Evolutionary conservation across 441 rosid species (phyloP).

Genomic region (Erysimum cheiri): DNA sequence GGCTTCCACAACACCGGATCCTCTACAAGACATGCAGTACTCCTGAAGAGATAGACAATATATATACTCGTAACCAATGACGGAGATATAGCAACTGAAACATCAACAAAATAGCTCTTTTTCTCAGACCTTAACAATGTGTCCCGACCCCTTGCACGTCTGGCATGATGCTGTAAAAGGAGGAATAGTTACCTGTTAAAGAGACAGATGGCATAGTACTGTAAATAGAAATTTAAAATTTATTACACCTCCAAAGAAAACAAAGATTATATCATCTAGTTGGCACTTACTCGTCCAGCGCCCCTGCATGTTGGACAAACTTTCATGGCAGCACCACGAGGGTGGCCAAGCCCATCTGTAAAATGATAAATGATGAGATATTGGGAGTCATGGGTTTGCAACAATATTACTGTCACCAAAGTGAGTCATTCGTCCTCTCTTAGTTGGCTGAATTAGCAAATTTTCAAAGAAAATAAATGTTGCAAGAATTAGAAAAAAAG

Average conservation of each 20-base stretch:
- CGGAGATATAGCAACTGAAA: constrained; percentile 24
- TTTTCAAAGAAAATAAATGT: constrained; percentile 17
- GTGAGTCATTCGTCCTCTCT: constrained; percentile 3
- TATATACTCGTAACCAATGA: constrained; percentile 27
- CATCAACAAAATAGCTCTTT: constrained; percentile 31
- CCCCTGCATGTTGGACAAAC: constrained; percentile 87
- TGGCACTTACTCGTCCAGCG: constrained; percentile 70
- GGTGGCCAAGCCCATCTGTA: constrained; percentile 86
- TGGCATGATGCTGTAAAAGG: constrained; percentile 85
- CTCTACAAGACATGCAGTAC: constrained; percentile 70
- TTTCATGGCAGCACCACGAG: constrained; percentile 60
- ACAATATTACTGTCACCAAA: constrained; percentile 27
- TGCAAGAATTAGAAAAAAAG: constrained; percentile 2
- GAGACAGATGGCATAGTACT: constrained; percentile 33
- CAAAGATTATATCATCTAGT: constrained; percentile 28
- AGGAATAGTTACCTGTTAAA: constrained; percentile 82
- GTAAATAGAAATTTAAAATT: constrained; percentile 22
- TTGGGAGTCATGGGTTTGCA: constrained; percentile 18
- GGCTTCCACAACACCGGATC: constrained; percentile 84
- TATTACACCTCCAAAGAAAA: constrained; percentile 21
- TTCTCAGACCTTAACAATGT: constrained; percentile 64
- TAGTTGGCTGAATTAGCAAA: constrained; percentile 24
- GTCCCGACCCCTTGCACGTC: constrained; percentile 78
- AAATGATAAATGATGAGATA: constrained; percentile 37
- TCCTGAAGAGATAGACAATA: constrained; percentile 54